Percentiles rank a stretch among this genome's conserved stretches.
Evolutionary conservation across 352 stramenopile genomes (phyloP).

Genomic region (Globisporangium canariense): DNA sequence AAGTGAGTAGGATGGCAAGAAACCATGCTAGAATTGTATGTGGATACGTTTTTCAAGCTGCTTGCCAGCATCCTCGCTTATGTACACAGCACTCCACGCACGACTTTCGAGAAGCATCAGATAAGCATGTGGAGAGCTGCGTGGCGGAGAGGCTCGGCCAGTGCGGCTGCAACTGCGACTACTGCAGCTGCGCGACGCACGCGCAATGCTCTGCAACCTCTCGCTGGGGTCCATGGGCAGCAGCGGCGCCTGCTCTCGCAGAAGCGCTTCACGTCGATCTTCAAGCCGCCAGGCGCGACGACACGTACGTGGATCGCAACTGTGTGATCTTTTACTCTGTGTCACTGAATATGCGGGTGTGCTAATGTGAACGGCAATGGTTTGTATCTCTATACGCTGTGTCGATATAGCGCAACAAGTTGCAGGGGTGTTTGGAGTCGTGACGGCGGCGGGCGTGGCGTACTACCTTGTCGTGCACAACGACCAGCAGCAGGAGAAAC

Average conservation of each 20-base stretch:
- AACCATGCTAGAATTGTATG: background rate
- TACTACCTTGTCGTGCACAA: conserved; percentile 51
- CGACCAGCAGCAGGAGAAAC: conserved; percentile 42
- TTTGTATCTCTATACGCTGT: background rate
- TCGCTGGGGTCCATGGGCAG: background rate
- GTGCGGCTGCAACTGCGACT: background rate
- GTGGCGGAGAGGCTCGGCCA: conserved; percentile 5
- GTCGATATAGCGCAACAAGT: conserved; percentile 14
- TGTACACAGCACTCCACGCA: no score
- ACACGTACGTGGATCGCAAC: conserved; percentile 9
- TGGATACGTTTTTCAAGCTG: no score
- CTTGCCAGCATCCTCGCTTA: no score
- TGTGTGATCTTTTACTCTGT: no score
- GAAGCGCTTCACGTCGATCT: conserved; percentile 8
- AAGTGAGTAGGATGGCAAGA: background rate
- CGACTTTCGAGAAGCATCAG: conserved; percentile 5
- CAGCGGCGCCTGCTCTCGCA: background rate
- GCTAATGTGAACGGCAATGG: background rate
- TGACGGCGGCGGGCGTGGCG: conserved; percentile 33
- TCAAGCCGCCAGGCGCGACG: background rate
- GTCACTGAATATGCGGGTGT: background rate
- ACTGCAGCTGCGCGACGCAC: background rate
- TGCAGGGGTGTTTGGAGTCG: conserved; percentile 22
- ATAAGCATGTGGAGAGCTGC: conserved; percentile 13
- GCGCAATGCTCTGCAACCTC: background rate